Conservation (phyloP, 2,329 filamentous ascomycete genomes). For the Pyrenochaeta sp. region DNA sequence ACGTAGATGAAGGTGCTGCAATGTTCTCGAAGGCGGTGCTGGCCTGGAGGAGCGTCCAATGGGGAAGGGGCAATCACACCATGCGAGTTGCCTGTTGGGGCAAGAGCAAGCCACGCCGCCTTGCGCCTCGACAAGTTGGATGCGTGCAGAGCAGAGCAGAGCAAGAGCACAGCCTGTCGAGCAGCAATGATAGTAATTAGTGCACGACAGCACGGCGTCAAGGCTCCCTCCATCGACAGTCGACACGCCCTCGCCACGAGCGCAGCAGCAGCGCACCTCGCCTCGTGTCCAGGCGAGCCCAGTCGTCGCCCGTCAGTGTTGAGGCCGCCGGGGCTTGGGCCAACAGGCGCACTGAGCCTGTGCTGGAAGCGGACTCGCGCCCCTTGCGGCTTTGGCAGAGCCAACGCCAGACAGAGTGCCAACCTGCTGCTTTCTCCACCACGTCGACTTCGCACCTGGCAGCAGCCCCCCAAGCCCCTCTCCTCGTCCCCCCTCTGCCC, state of each 20-base stretch:
- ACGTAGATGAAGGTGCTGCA: neutral
- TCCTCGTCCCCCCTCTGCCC: conserved; percentile 2
- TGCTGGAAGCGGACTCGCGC: neutral
- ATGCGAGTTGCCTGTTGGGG: neutral
- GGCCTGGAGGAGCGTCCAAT: too few relatives aligned
- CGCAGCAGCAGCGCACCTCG: neutral
- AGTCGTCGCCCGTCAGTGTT: neutral
- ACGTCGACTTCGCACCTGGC: too few relatives aligned
- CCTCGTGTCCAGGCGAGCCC: neutral
- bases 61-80: neutral
- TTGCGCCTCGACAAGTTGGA: too few relatives aligned
- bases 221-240: neutral
- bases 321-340: neutral
- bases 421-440: neutral
- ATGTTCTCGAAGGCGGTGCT: too few relatives aligned
- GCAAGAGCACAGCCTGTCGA: too few relatives aligned
- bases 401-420: too few relatives aligned
- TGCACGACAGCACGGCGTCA: too few relatives aligned
- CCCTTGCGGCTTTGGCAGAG: too few relatives aligned
- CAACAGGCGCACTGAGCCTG: neutral
- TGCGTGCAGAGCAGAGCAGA: too few relatives aligned
- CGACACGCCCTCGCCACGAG: neutral
- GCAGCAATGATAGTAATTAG: too few relatives aligned
- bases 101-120: too few relatives aligned
- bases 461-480: neutral